phyloP scores from a whole-genome alignment of 192 early-diverging fungal species.

The Endogone sp. region DNA sequence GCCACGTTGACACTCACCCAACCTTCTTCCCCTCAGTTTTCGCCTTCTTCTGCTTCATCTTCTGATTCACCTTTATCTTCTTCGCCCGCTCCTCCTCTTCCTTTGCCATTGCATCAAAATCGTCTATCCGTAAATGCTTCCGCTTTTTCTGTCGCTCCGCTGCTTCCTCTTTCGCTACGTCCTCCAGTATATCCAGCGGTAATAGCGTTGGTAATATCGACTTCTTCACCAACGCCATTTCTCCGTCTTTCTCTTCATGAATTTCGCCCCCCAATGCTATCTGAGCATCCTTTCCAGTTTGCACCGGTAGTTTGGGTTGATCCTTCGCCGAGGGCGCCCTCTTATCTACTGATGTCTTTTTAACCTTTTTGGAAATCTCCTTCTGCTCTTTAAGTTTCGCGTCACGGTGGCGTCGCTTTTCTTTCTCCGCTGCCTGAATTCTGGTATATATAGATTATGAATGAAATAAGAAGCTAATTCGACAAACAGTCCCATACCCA shows the following conservation, averaged over 20 bases:
- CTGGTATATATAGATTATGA: constrained; percentile 3
- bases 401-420: constrained; percentile 33
- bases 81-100: constrained; percentile 13
- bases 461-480: not conserved
- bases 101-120: constrained; percentile 26
- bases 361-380: constrained; percentile 15
- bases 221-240: not conserved
- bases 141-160: constrained; percentile 17
- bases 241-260: not conserved
- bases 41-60: not conserved
- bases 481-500: no score
- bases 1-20: not conserved
- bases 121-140: constrained; percentile 23
- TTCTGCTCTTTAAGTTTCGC: constrained; percentile 31
- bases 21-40: constrained; percentile 2
- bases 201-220: constrained; percentile 10
- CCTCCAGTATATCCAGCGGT: constrained; percentile 13
- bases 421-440: constrained; percentile 13
- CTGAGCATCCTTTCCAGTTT: not conserved
- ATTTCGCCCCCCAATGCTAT: not conserved
- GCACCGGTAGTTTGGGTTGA: not conserved
- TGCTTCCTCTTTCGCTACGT: constrained; percentile 17
- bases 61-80: constrained; percentile 9
- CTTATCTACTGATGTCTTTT: no score
- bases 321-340: no score